phyloP scores from a whole-genome alignment of 495 filamentous ascomycete genomes.

The Trichoderma reesei region DNA sequence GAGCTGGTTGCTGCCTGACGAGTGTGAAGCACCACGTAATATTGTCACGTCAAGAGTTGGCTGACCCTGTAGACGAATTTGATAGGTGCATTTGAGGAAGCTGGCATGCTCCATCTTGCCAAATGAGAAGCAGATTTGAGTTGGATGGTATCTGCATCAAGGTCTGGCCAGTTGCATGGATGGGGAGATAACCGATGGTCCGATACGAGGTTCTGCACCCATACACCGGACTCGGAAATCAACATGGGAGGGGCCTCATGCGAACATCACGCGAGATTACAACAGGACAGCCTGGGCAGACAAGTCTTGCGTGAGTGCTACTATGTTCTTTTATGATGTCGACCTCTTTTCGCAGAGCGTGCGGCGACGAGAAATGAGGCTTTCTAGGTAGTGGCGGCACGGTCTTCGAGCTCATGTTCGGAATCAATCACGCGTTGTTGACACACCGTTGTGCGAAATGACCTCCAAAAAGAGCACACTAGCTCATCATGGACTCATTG shows the following conservation, averaged over 20 bases:
- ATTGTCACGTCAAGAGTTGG: neutral
- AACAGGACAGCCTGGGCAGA: neutral
- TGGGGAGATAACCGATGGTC: neutral
- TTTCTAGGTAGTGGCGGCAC: too few relatives aligned
- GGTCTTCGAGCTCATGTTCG: too few relatives aligned
- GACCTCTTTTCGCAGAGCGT: too few relatives aligned
- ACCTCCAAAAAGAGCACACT: too few relatives aligned
- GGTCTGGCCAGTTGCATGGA: neutral
- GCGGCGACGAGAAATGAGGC: too few relatives aligned
- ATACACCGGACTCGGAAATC: neutral
- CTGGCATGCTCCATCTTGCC: neutral
- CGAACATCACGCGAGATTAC: neutral
- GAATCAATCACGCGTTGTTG: too few relatives aligned
- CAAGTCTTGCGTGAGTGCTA: neutral
- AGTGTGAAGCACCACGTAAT: neutral
- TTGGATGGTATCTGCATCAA: neutral
- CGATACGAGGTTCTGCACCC: neutral
- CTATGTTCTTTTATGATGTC: neutral
- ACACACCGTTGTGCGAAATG: too few relatives aligned
- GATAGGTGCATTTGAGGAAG: neutral
- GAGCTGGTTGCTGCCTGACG: neutral
- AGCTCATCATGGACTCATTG: too few relatives aligned
- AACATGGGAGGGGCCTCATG: neutral
- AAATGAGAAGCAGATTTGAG: neutral
- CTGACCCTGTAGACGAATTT: neutral